Conservation (phyloP, 1,139 yeast species). For the Lodderomyces theae region DNA sequence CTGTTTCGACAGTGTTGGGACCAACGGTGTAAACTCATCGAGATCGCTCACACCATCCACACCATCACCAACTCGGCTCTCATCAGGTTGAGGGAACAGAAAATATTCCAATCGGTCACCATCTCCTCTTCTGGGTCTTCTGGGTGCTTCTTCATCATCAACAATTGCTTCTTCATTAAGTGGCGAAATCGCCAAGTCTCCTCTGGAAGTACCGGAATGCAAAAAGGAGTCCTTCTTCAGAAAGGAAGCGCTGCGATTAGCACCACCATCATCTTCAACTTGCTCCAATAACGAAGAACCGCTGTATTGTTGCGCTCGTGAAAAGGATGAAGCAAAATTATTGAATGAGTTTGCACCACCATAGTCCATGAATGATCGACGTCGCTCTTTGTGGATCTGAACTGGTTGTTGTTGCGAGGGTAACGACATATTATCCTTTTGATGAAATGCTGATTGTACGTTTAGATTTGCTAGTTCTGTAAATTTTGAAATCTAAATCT, state of each 20-base stretch:
- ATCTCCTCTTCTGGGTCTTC: not conserved
- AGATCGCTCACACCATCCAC: conserved; percentile 7
- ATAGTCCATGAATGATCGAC: conserved; percentile 26
- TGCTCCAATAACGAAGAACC: conserved; percentile 26
- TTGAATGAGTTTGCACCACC: conserved; percentile 66
- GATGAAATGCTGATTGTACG: no score
- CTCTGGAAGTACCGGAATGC: not conserved
- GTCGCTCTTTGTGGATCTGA: conserved; percentile 8
- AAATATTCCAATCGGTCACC: conserved; percentile 3
- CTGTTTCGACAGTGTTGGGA: conserved; percentile 10
- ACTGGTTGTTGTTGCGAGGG: not conserved
- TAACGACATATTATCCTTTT: not conserved
- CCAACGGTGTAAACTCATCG: conserved; percentile 18
- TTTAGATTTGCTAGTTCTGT: no score
- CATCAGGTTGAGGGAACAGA: not conserved
- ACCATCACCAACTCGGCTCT: conserved; percentile 1
- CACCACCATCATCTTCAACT: conserved; percentile 1
- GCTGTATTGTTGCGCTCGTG: conserved; percentile 67
- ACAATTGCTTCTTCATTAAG: conserved; percentile 7
- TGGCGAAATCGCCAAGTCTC: not conserved
- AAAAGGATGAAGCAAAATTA: conserved; percentile 75
- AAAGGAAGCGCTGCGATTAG: not conserved
- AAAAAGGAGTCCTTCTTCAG: not conserved
- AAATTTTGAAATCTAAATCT: not conserved
- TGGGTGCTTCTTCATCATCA: not conserved